Evolutionary conservation across 495 filamentous ascomycete species (phyloP), one percentile per base, ranked within the genome.

Genomic region (Aspergillus ostianus): DNA sequence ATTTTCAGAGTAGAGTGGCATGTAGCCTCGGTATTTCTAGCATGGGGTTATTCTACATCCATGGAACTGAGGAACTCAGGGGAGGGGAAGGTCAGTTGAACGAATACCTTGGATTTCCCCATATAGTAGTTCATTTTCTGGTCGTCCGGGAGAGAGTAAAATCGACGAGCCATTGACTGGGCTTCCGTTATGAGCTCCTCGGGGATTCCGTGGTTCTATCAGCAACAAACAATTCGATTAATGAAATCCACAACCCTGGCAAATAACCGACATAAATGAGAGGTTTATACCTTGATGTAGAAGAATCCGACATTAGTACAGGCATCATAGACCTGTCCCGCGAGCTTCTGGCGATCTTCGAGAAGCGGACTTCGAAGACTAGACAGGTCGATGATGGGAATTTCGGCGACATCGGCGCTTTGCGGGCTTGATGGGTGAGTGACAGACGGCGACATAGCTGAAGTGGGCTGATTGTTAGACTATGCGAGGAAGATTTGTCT

Each of bases 231-330:
- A 12, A 63, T 47, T 26, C 69, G 67, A 18, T 70, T 73, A 47
- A 21, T 47, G 15, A 13, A 45, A n/a, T 1, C n/a, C 17, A 2
- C 6, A 50, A 23, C 1, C 0, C 15, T 50, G 21, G 29, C 1
- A 32, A 32, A 32, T 6, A 26, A 32, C 10, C 7, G 6, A 32
- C 21, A 12, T 36, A 19, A 0, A 19, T 12, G 2, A 51, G 0
- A 15, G 48, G 4, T 2, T 26, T 36, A 1, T 56, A 74, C 72
- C 64, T 73, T 73, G 27, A 85, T 76, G 30, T 84, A 82, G 64
- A 87, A 85, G 67, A 87, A 87, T 0, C 84, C 83, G 29, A 81
- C 80, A 6, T 75, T 72, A 0, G 73, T 73, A 56, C 82, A 85
- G 2, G 82, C 82, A 47, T 77, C 71, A 32, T 70, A 71, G 23